phyloP scores from a whole-genome alignment of 805 yeast genomes.

The Candida odintsovae region DNA sequence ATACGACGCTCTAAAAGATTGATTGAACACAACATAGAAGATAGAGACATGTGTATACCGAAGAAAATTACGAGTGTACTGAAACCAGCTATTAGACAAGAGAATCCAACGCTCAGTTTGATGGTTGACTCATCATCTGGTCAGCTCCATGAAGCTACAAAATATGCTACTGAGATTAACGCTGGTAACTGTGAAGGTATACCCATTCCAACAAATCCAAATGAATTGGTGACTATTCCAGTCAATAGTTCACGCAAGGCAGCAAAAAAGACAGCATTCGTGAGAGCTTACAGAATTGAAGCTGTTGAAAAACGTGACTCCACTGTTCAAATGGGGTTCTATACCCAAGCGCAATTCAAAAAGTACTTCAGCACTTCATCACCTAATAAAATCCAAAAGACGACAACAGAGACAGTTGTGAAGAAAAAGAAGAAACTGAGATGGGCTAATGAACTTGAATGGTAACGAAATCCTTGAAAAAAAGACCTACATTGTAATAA shows the following conservation, averaged over 20 bases:
- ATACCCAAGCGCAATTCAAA: constrained; percentile 15
- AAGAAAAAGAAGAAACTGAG: constrained; percentile 13
- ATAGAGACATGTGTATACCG: constrained; percentile 13
- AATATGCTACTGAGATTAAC: constrained; percentile 64
- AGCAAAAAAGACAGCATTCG: constrained; percentile 15
- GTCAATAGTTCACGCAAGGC: constrained; percentile 12
- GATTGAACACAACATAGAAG: background rate
- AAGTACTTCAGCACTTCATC: constrained; percentile 8
- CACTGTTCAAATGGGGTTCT: constrained; percentile 15
- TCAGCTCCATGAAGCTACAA: constrained; percentile 54
- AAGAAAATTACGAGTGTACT: constrained; percentile 8
- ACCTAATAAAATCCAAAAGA: constrained; percentile 8
- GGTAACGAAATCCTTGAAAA: constrained; percentile 7
- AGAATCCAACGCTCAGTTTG: constrained; percentile 27
- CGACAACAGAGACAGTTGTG: background rate
- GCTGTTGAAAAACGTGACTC: background rate
- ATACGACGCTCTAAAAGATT: constrained; percentile 21
- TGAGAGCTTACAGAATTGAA: constrained; percentile 10
- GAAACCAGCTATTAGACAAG: constrained; percentile 13
- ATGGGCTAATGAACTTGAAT: constrained; percentile 21
- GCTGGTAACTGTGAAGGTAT: constrained; percentile 57
- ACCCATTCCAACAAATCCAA: constrained; percentile 50
- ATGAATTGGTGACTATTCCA: constrained; percentile 58
- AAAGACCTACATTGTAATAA: background rate
- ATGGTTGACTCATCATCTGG: constrained; percentile 62